Conservation (phyloP, 2,329 filamentous ascomycete genomes). For the Penicillium hordei region DNA sequence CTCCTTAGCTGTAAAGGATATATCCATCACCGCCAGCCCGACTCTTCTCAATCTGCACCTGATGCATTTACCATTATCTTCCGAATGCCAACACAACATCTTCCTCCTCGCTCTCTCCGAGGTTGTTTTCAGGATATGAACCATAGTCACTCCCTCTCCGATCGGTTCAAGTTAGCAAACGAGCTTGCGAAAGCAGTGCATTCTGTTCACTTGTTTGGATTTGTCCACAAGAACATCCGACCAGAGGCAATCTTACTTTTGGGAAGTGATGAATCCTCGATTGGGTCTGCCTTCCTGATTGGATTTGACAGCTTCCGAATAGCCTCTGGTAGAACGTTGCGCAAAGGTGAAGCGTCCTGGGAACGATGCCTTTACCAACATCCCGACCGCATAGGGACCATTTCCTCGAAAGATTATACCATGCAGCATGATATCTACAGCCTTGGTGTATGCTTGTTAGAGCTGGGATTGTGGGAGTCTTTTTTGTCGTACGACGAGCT, state of each 20-base stretch:
- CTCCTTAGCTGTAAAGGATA: background rate
- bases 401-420: conserved; percentile 40
- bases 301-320: conserved; percentile 37
- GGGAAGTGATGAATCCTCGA: background rate
- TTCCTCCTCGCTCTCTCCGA: background rate
- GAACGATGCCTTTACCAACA: conserved; percentile 52
- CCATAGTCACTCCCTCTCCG: background rate
- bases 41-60: too few relatives aligned
- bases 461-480: conserved; percentile 46
- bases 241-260: conserved; percentile 36
- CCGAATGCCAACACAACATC: background rate
- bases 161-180: background rate
- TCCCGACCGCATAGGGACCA: conserved; percentile 48
- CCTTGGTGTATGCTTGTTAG: conserved; percentile 53
- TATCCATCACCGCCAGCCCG: background rate
- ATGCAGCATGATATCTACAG: conserved; percentile 61
- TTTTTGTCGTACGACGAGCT: background rate
- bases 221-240: conserved; percentile 40
- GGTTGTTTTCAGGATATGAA: background rate
- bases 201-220: conserved; percentile 11
- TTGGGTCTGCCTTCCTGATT: conserved; percentile 41
- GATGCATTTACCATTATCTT: background rate
- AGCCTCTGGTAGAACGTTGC: conserved; percentile 35
- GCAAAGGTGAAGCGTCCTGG: conserved; percentile 30
- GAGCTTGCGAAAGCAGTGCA: background rate